Evolutionary conservation across 2,329 filamentous ascomycete species (phyloP), one percentile per base, ranked within the genome.

Genomic region (Allantophomopsis cytisporea): DNA sequence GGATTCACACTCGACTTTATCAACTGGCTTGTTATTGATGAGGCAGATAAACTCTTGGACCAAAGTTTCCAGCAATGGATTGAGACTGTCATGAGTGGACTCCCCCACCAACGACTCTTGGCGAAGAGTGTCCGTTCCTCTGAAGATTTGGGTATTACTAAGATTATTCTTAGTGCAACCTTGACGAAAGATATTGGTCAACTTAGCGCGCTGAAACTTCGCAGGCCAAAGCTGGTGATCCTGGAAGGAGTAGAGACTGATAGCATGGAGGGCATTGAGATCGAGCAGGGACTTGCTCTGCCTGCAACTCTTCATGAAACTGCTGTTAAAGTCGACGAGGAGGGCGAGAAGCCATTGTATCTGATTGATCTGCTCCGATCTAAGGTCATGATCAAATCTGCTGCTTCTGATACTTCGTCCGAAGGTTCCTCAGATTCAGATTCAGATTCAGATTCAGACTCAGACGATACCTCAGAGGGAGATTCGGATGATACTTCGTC

Each of bases 21-120:
- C 4, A 75, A 83, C 44, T 96, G 88, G 87, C 67, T 96, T 0
- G 75, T 95, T 2, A 82, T 95, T 35, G 89, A 96, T 51, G 89
- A 96, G 60, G 91, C 89, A 10, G 89, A 96, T 58, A 86, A 91
- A 54, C 65, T 96, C 11, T 71, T 96, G 5, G 82, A 88, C 34
- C 85, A 96, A 57, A 88, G 83, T 52, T 95, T 91, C 58, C 88
- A 95, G 55, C 83, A 89, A 51, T 95, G 88, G 88, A 66, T 93
- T 3, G 74, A 78, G 32, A 63, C 80, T 1, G 73, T 91, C 6
- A 79, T 85, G 53, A 72, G 78, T 13, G 63, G 65, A 35, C 65
- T 84, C 44, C 66, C 13, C 36, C 23, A 18, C 18, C 17, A 36
- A 23, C 39, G 44, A 28, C 35, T 40, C 11, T 15, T 49, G 4